Base-by-base conservation (phyloP, 2,329 filamentous ascomycete genomes). In the Ophiobolus disseminans region DNA sequence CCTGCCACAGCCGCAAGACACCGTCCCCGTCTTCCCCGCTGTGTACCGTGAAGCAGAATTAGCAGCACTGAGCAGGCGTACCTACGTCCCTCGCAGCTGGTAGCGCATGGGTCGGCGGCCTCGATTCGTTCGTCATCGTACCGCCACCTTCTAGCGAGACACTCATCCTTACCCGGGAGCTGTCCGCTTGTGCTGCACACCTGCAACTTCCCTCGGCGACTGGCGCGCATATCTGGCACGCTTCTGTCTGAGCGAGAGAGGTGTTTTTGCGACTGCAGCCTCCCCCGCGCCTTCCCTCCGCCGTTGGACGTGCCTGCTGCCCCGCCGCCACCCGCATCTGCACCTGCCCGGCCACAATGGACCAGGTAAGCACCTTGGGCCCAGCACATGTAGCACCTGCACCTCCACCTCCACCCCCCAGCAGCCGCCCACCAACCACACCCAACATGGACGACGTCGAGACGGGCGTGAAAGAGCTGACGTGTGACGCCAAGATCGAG, bases 401-500 rank as follows among this genome's bases (percentile, higher is more conserved):
- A 28, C 26, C 31, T 41, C 14, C 45, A n/a, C 35, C 11, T 20
- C n/a, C 35, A 5, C 20, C 23, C n/a, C 17, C 45, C n/a, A 16
- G 22, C 31, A 8, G 7, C 17, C 37, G 37, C 26, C 31, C 47
- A 32, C 13, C n/a, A n/a, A 28, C 16, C 23, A 13, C 44, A 19
- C 44, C 26, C 38, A n/a, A n/a, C 30, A 40, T 42, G 34, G 43
- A 39, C 34, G n/a, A n/a, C 35, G 44, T 51, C 40, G 22, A 22
- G 36, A 31, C 50, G 54, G 38, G 56, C 53, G n/a, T 38, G 2
- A 6, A 17, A n/a, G 11, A 14, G 36, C 54, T 60, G 38, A 60
- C 44, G 20, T 30, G 20, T 11, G 10, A 25, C 17, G n/a, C 30
- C 16, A 69, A 85, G 82, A 76, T 83, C 65, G 81, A 81, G 60